These are phyloP conservation scores for Lupinus albus DNA, from an alignment of 306 rosid genomes.

Conservation along the genomic window DNA sequence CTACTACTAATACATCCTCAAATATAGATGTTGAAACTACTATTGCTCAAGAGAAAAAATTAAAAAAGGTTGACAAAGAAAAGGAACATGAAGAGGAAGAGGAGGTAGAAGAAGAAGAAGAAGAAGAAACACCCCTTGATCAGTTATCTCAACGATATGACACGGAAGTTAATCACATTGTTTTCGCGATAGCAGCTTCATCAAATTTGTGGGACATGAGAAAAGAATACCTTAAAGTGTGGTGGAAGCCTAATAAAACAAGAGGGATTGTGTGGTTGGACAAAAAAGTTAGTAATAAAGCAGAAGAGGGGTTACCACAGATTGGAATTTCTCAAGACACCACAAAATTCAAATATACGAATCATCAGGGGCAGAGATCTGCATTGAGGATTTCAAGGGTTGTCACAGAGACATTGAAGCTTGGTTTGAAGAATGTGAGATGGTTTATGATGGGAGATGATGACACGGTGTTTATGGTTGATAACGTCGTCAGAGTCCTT, in stretches of 20 bases:
- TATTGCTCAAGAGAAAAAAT: neutral
- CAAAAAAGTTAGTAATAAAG: slow-evolving; percentile 37
- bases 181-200: slow-evolving; percentile 84
- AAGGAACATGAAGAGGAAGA: neutral
- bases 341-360: slow-evolving; percentile 57
- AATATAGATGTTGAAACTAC: neutral
- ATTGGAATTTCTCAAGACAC: slow-evolving; percentile 67
- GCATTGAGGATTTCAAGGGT: slow-evolving; percentile 81
- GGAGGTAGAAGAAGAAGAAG: neutral
- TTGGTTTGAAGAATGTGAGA: slow-evolving; percentile 75
- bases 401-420: slow-evolving; percentile 74
- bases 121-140: slow-evolving; percentile 21
- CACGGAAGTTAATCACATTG: slow-evolving; percentile 63
- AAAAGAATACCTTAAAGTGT: slow-evolving; percentile 73
- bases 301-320: slow-evolving; percentile 58
- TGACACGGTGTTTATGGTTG: slow-evolving; percentile 80
- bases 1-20: slow-evolving; percentile 19
- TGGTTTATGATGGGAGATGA: slow-evolving; percentile 96
- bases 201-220: slow-evolving; percentile 66
- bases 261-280: slow-evolving; percentile 90
- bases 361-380: slow-evolving; percentile 71
- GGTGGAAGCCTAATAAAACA: slow-evolving; percentile 79
- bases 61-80: neutral
- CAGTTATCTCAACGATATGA: slow-evolving; percentile 37
- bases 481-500: slow-evolving; percentile 66